Evolutionary conservation across 2,329 filamentous ascomycete genomes (phyloP).

Genomic region (Phoma herbarum): DNA sequence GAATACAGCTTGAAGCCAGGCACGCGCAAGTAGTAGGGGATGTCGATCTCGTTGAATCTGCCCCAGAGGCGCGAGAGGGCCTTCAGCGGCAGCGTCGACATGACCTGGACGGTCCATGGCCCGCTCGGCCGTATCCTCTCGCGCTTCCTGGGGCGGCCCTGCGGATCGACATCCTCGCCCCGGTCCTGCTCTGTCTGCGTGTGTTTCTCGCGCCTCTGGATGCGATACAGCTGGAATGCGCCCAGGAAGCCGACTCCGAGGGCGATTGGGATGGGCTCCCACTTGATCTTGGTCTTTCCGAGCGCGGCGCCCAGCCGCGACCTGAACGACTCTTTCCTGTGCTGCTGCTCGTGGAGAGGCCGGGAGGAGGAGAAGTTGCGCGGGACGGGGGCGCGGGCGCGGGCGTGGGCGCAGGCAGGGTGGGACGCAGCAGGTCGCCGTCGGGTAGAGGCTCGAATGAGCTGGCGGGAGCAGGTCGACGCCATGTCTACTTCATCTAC

Average conservation of each 20-base stretch:
- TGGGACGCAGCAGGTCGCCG: conserved; percentile 21
- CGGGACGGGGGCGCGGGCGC: conserved; percentile 28
- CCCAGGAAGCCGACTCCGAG: conserved; percentile 87
- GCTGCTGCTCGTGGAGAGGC: conserved; percentile 53
- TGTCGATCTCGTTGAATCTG: conserved; percentile 85
- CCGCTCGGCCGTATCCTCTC: conserved; percentile 79
- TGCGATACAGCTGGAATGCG: conserved; percentile 82
- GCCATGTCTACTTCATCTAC: conserved; percentile 33
- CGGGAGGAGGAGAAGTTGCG: conserved; percentile 51
- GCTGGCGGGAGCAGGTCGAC: conserved; percentile 37
- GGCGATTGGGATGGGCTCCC: conserved; percentile 89
- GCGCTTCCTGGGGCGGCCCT: conserved; percentile 60
- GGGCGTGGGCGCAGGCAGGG: conserved; percentile 22
- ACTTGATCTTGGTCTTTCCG: conserved; percentile 74
- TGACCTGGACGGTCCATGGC: conserved; percentile 91
- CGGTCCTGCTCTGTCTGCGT: conserved; percentile 51
- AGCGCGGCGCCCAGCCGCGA: conserved; percentile 67
- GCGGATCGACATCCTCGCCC: conserved; percentile 56
- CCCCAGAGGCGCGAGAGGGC: conserved; percentile 91
- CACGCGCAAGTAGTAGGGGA: conserved; percentile 86
- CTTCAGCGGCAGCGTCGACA: conserved; percentile 92
- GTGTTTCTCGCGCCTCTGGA: conserved; percentile 62
- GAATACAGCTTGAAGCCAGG: conserved; percentile 93
- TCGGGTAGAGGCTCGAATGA: conserved; percentile 33
- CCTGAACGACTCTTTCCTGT: conserved; percentile 63